phyloP scores from a whole-genome alignment of 306 rosid genomes.

The Hylodesmum podocarpum region DNA sequence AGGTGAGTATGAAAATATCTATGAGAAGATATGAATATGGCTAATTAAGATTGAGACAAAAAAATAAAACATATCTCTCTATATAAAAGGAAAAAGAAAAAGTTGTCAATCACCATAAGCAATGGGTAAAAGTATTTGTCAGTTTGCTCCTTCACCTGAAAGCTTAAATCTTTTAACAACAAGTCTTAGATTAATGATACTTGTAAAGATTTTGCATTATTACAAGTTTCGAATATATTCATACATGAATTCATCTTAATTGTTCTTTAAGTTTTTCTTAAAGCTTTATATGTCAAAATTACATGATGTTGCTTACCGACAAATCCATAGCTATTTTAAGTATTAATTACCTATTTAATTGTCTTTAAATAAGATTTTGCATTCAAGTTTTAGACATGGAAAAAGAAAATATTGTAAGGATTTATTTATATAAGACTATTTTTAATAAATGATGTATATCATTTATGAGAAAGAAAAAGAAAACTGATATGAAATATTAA shows the following conservation, averaged over 20 bases:
- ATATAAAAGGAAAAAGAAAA: not conserved
- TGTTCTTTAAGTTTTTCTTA: not conserved
- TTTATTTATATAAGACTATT: no score
- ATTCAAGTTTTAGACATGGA: no score
- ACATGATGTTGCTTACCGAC: not conserved
- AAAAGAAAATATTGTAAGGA: no score
- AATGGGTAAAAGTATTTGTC: not conserved
- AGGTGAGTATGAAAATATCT: not conserved
- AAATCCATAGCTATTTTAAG: no score
- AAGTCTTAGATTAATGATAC: not conserved
- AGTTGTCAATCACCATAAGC: not conserved
- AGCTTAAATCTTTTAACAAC: not conserved
- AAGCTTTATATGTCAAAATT: not conserved
- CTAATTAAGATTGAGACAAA: not conserved
- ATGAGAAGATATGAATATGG: not conserved
- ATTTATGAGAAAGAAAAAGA: no score
- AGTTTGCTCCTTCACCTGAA: not conserved
- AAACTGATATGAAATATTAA: not conserved
- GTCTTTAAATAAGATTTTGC: no score
- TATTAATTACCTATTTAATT: no score
- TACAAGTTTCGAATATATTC: slow-evolving; percentile 15
- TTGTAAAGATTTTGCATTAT: not conserved
- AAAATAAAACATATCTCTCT: no score
- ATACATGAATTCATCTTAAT: not conserved
- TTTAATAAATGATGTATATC: not conserved